Evolutionary conservation across 352 stramenopile species (phyloP).

Genomic region (Globisporangium recalcitrans): DNA sequence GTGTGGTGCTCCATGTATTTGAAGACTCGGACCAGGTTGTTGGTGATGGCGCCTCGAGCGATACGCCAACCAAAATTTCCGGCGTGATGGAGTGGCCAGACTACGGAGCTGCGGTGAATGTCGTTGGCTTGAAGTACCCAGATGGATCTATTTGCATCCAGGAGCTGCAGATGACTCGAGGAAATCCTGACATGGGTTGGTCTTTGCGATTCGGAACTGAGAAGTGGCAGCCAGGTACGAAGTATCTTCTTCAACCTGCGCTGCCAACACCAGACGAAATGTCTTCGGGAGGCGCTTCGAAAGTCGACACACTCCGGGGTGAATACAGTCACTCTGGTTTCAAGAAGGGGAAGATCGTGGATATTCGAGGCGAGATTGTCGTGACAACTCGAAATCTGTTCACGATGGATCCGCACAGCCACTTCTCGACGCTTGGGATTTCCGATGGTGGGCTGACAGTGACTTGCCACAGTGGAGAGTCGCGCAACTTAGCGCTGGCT

Average conservation of each 20-base stretch:
- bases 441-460: constrained; percentile 74
- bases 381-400: constrained; percentile 77
- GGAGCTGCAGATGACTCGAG: constrained; percentile 76
- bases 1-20: constrained; percentile 71
- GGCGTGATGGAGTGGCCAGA: constrained; percentile 82
- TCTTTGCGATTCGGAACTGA: constrained; percentile 79
- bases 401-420: constrained; percentile 74
- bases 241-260: constrained; percentile 55
- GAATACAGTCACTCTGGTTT: constrained; percentile 52
- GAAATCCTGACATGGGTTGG: constrained; percentile 86
- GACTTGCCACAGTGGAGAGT: constrained; percentile 81
- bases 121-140: constrained; percentile 52
- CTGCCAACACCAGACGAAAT: background rate
- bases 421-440: constrained; percentile 77
- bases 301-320: constrained; percentile 38
- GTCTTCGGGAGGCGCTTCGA: background rate
- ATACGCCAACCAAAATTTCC: constrained; percentile 30
- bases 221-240: constrained; percentile 84
- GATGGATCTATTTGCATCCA: constrained; percentile 66
- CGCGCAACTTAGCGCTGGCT: constrained; percentile 75
- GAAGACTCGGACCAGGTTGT: constrained; percentile 12
- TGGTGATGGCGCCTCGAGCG: background rate
- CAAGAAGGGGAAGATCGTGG: constrained; percentile 55
- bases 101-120: constrained; percentile 64
- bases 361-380: constrained; percentile 58